A percentile compares a stretch with the other conserved stretches of the same genome.
phyloP scores from a whole-genome alignment of 176 grass and related monocot genomes.

The Ampelocalamus luodianensis region DNA sequence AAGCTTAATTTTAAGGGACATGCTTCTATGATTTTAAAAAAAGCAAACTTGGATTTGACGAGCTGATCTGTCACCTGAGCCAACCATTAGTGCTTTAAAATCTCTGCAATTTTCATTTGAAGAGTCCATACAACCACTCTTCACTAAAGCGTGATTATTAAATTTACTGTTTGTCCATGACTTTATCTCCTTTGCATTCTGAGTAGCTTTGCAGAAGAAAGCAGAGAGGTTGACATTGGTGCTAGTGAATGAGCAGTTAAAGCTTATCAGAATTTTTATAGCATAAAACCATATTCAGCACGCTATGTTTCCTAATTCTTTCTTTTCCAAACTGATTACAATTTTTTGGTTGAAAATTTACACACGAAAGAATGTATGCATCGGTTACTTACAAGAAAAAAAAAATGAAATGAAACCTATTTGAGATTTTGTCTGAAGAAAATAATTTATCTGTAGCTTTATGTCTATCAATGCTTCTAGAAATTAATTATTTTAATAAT shows the following conservation, averaged over 20 bases:
- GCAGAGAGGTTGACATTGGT: background rate
- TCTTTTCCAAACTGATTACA: background rate
- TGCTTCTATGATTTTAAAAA: background rate
- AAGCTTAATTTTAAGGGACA: background rate
- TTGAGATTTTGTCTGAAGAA: background rate
- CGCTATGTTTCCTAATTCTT: background rate
- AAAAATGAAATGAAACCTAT: background rate
- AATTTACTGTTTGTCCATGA: background rate
- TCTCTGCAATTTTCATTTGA: background rate
- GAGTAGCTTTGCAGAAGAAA: background rate
- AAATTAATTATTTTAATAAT: background rate
- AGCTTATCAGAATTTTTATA: background rate
- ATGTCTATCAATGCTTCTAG: background rate
- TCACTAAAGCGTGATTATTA: background rate
- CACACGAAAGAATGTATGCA: background rate
- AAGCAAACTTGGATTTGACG: background rate
- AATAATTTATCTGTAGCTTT: slow-evolving; percentile 7
- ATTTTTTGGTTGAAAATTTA: background rate
- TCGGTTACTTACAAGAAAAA: background rate
- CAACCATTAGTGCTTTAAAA: background rate
- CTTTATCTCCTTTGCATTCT: background rate
- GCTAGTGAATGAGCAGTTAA: background rate
- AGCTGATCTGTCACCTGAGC: background rate
- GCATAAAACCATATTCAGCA: background rate
- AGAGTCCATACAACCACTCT: too few relatives aligned